Conservation (phyloP, 306 rosid species). For the Medicago truncatula region MtrunA17r5.0-ANR NC_053047.1:27641001-27641500, state of each 20-base stretch:
- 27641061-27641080: not conserved
- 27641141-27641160: not conserved
- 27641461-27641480: constrained; percentile 9
- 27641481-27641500: constrained; percentile 3
- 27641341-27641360: constrained; percentile 84
- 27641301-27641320: constrained; percentile 84
- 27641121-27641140: not conserved
- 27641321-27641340: constrained; percentile 83
- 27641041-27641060: not conserved
- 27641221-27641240: not conserved
- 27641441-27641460: constrained; percentile 6
- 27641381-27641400: constrained; percentile 98
- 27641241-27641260: not conserved
- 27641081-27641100: not conserved
- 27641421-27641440: constrained; percentile 5
- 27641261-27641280: constrained; percentile 93
- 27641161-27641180: not conserved
- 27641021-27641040: not conserved
- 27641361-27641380: constrained; percentile 93
- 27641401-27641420: constrained; percentile 71
- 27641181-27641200: constrained; percentile 11
- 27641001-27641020: not conserved
- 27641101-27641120: not conserved
- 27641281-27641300: constrained; percentile 84
- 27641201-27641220: not conserved